Evolutionary conservation across 805 yeast genomes (phyloP).

Genomic region (Pichia paraexigua): DNA sequence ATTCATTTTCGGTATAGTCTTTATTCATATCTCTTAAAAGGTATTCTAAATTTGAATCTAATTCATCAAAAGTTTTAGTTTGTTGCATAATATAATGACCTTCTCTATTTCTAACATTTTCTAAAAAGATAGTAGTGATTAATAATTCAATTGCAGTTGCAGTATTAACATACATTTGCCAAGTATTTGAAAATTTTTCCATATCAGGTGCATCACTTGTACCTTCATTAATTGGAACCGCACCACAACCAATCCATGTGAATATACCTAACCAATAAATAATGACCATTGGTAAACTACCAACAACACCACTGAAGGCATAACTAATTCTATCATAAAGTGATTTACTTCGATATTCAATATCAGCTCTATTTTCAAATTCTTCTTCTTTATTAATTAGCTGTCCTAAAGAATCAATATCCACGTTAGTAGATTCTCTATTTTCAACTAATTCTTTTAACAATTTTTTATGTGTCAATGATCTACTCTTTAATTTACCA

Average conservation of each 20-base stretch:
- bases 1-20: constrained; percentile 17
- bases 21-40: not conserved
- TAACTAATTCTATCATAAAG: constrained; percentile 29
- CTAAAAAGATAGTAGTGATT: constrained; percentile 29
- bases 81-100: constrained; percentile 19
- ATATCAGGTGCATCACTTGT: constrained; percentile 6
- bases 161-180: constrained; percentile 36
- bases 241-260: constrained; percentile 33
- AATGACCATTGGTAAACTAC: constrained; percentile 26
- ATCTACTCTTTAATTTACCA: constrained; percentile 27
- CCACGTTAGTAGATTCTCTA: not conserved
- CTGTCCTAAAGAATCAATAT: not conserved
- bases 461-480: constrained; percentile 18
- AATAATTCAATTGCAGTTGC: constrained; percentile 32
- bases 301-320: constrained; percentile 19
- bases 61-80: constrained; percentile 14
- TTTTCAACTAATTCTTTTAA: constrained; percentile 3
- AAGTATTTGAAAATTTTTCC: constrained; percentile 25
- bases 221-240: constrained; percentile 15
- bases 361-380: not conserved
- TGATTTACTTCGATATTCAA: constrained; percentile 19
- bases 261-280: constrained; percentile 33
- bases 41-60: constrained; percentile 27
- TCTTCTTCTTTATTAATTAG: not conserved
- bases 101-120: constrained; percentile 31